Evolutionary conservation across 2,329 filamentous ascomycete species (phyloP), one percentile per base, ranked within the genome.

Genomic region (Helminthosporium solani): DNA sequence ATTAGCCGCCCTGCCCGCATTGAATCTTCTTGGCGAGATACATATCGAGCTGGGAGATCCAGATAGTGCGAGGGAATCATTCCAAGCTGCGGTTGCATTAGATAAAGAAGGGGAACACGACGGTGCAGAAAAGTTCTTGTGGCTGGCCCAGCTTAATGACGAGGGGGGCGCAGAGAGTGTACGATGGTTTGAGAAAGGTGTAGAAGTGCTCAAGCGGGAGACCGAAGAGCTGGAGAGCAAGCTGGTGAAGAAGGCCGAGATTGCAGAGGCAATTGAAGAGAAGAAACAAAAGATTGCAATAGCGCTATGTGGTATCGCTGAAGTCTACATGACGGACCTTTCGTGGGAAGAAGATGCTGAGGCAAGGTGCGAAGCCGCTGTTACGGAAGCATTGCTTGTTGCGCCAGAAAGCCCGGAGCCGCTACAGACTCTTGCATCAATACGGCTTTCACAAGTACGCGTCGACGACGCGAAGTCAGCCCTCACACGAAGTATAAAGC

Each of bases 271-370:
- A 46, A 47, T 75, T 28, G 80, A 85, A 21, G 88, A 90, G 70
- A 88, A 89, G 76, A 86, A 86, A 68, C 78, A 79, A 55, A 94
- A 94, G 71, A 78, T 97, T 28, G 89, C 90, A 2, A 90, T 90
- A 58, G 89, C 91, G n/a, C 79, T 99, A 28, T 99, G 95, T 71
- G 90, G 88, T 21, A 89, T 97, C 50, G 85, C 89, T 6, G 94
- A 99, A 74, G 90, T 99, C 40, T 99, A 96, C 77, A 99, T 99
- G 94, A 99, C 94, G 9, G 94, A 99, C 74, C 75, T 97, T 60
- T 94, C 88, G 61, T 85, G 80, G 89, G 91, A 96, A 72, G 83
- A 85, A 42, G 90, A 96, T 64, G 94, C 92, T 4, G 94, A 99
- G 74, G 76, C 81, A 56, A 82, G 86, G 57, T 99, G 95, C 75